Percentiles rank a stretch among this genome's conserved stretches.
phyloP scores from a whole-genome alignment of 2,329 filamentous ascomycete genomes.

The Pyricularia sp. region DNA sequence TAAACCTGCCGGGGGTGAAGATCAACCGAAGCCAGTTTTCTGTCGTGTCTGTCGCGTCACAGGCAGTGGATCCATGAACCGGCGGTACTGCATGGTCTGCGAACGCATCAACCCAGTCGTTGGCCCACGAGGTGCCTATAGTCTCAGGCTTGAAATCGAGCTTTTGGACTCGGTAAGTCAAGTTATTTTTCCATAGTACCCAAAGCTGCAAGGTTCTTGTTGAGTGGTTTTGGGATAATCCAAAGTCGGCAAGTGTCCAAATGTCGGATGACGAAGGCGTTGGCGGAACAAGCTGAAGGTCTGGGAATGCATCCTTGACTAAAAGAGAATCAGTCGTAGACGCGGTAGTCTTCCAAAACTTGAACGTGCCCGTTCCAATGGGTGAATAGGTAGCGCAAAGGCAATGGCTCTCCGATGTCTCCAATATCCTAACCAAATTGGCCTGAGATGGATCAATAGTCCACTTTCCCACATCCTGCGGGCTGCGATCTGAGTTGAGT shows the following conservation, averaged over 20 bases:
- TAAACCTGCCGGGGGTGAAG: slow-evolving; percentile 75
- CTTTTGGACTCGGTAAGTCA: slow-evolving; percentile 64
- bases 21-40: slow-evolving; percentile 84
- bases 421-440: slow-evolving; percentile 66
- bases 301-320: slow-evolving; percentile 63
- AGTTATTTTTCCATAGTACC: slow-evolving; percentile 80
- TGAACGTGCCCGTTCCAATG: slow-evolving; percentile 81
- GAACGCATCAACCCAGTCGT: slow-evolving; percentile 61
- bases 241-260: slow-evolving; percentile 74
- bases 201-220: slow-evolving; percentile 42
- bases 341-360: slow-evolving; percentile 74
- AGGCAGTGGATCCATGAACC: slow-evolving; percentile 48
- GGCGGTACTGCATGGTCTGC: slow-evolving; percentile 47
- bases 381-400: slow-evolving; percentile 79
- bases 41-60: slow-evolving; percentile 59
- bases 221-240: slow-evolving; percentile 42
- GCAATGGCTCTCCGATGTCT: slow-evolving; percentile 40
- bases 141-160: slow-evolving; percentile 64
- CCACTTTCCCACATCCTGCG: slow-evolving; percentile 63
- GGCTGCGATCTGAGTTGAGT: slow-evolving; percentile 54
- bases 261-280: slow-evolving; percentile 63
- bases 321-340: slow-evolving; percentile 54
- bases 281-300: slow-evolving; percentile 53
- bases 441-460: slow-evolving; percentile 70
- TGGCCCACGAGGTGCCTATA: slow-evolving; percentile 51